Base-by-base conservation (phyloP, 306 rosid species). In the Vigna nakashimae region DNA sequence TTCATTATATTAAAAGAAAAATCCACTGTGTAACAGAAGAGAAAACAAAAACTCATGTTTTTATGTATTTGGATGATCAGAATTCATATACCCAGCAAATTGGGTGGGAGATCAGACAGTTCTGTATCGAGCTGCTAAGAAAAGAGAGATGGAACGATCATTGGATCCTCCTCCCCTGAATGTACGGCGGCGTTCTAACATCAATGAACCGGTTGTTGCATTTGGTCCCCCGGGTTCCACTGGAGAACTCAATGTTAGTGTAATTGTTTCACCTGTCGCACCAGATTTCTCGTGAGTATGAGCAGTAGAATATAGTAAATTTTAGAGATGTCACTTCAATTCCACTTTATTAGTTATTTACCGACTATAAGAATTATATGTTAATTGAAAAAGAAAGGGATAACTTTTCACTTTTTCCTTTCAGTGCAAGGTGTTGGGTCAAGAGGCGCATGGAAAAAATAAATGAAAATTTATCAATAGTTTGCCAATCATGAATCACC, bases 101-200 rank as follows among this genome's bases (percentile, higher is more conserved):
- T 95, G 98, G 99, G 97, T 92, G 69, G 97, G 99, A 83, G 98
- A 91, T 80, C 94, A 95, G 83, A 92, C 90, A 36, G n/a, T 88
- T 38, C 46, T 92, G 55, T 95, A 91, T 71, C 75, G 97, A 82
- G 93, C 96, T 20, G 90, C 90, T 32, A 89, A 92, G 84, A 92
- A 64, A 79, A 76, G 76, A 17, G 98, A 94, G 57, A 57, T 75
- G 45, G 96, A 92, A 80, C 74, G 85, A 69, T 90, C 98, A 63
- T 87, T 92, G 59, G 98, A 95, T 82, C 98, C 91, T 17, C 98
- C 97, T 38, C 82, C 97, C 13, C 49, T 56, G 82, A 55, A 75
- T 73, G 68, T 38, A 76, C 26, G 79, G 16, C 86, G 83, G 36
- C 87, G 96, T 30, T 59, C 82, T 32, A 85, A 86, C 75, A 36